Base-by-base conservation (phyloP, 2,329 filamentous ascomycete genomes). In the Fusarium heterosporum region DNA sequence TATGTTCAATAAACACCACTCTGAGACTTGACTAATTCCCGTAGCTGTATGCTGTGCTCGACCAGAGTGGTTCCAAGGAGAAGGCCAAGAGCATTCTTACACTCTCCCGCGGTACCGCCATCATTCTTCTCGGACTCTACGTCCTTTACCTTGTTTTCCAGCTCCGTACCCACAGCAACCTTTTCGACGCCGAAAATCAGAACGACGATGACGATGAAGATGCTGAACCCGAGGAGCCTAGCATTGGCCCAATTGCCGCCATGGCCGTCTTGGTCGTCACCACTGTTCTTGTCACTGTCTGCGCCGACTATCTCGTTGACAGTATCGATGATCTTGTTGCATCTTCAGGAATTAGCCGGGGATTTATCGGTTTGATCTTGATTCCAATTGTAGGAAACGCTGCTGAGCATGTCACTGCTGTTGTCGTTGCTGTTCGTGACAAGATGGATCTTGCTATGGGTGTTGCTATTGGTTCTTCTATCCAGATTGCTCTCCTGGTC, bases 311-410 rank as follows among this genome's bases (percentile, higher is more conserved):
- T 72, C 84, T 94, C 8, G 91, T 94, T 32, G 89, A 87, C 71
- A 92, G 89, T 72, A 93, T 93, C 72, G 90, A 93, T 67, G 82
- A 84, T 28, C 85, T 94, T 45, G 91, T 93, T 25, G 83, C 87
- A 69, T 87, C 83, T 41, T 87, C 88, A 3, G 85, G 89, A 61
- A 91, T 94, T 75, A 93, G 89, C 81, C 91, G 91, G 78, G 92
- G 89, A 2, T 94, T 94, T 70, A 93, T 94, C 70, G 91, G 91
- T 81, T 81, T 93, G 47, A 92, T 93, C 48, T 80, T 93, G 19
- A 90, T 93, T 47, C 91, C 91, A 4, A 93, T 93, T 68, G 91
- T 93, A 30, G 91, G 91, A 41, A 93, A 93, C 72, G 91, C 91
- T 3, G 91, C 91, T 4, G 91, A 94, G 77, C 91, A 94, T 73